phyloP scores from a whole-genome alignment of 306 rosid species.

The Phaseolus lunatus region DNA sequence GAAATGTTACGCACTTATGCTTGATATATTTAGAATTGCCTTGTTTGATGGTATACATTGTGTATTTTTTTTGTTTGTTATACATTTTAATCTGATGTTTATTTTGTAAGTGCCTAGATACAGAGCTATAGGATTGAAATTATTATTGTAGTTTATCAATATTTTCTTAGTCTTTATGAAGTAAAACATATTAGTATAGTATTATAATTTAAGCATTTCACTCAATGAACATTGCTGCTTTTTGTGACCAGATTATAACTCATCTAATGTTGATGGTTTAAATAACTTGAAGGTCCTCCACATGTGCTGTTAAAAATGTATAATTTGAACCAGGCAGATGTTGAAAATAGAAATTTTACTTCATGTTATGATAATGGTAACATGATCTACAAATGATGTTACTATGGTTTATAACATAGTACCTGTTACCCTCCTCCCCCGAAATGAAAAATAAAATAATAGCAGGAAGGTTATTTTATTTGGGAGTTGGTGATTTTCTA shows the following conservation, averaged over 20 bases:
- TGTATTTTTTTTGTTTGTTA: background rate
- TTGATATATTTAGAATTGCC: constrained; percentile 8
- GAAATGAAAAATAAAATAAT: background rate
- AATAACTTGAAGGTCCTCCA: background rate
- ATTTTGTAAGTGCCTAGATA: too few species aligned
- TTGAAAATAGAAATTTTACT: background rate
- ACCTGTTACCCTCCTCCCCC: background rate
- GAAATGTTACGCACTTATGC: background rate
- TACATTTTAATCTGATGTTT: constrained; percentile 2
- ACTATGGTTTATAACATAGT: background rate
- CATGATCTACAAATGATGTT: background rate
- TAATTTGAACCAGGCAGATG: constrained; percentile 2
- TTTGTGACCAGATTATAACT: background rate
- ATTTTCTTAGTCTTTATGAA: background rate
- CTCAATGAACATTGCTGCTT: constrained; percentile 3
- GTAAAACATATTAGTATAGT: background rate
- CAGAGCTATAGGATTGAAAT: background rate
- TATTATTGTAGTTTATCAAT: background rate
- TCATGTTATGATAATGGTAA: background rate
- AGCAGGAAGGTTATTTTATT: background rate
- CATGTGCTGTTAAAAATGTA: background rate
- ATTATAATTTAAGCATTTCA: background rate
- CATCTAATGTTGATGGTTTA: background rate
- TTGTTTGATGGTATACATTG: background rate
- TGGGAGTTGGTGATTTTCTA: background rate